Evolutionary conservation across 2,329 filamentous ascomycete species (phyloP).

Genomic region (Microcera coccophila): DNA sequence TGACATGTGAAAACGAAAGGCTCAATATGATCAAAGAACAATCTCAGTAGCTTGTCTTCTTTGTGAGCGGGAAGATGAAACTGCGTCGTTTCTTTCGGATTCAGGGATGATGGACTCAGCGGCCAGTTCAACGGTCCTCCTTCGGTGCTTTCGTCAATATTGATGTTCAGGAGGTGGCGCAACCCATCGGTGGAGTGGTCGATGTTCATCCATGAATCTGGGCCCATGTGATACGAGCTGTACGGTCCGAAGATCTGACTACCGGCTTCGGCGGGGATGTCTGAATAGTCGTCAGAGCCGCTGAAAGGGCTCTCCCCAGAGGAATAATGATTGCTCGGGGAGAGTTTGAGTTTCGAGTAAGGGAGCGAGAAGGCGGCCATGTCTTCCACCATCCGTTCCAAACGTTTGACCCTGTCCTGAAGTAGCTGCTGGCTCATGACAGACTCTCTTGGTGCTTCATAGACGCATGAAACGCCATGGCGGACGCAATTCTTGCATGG

Average conservation of each 20-base stretch:
- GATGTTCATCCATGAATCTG: conserved; percentile 12
- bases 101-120: conserved; percentile 3
- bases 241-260: conserved; percentile 7
- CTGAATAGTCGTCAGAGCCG: conserved; percentile 11
- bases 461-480: conserved; percentile 15
- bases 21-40: conserved; percentile 14
- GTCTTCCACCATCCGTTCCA: conserved; percentile 17
- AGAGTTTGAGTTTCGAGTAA: conserved; percentile 2
- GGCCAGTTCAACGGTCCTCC: conserved; percentile 2
- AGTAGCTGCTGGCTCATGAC: conserved; percentile 15
- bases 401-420: conserved; percentile 16
- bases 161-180: conserved; percentile 9
- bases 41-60: conserved; percentile 9
- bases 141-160: conserved; percentile 2
- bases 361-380: conserved; percentile 11
- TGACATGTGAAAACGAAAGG: conserved; percentile 14
- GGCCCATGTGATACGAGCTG: conserved; percentile 11
- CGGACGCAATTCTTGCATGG: conserved; percentile 18
- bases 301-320: conserved; percentile 13
- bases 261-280: conserved; percentile 9
- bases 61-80: conserved; percentile 10
- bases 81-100: conserved; percentile 8
- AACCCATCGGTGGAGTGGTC: conserved; percentile 10
- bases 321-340: conserved; percentile 7
- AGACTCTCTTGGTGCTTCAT: conserved; percentile 16